Base-by-base conservation (phyloP, 23 red algal genomes). In the Cyanidium caldarium region DNA sequence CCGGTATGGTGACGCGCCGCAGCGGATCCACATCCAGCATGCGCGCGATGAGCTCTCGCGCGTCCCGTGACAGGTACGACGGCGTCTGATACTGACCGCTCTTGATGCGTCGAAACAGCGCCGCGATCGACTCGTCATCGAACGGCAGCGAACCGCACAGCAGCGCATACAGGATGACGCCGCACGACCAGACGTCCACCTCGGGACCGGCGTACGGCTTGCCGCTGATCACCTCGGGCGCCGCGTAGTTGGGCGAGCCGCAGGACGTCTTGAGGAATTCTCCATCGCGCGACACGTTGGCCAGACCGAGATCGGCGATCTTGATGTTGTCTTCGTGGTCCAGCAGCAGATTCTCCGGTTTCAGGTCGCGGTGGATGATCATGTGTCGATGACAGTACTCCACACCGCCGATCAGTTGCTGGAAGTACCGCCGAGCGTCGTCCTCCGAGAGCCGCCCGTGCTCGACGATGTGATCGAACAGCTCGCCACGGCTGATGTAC, bases 331-430 rank as follows among this genome's bases (percentile, higher is more conserved):
- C 66, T 45, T 88, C 38, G 25, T 84, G 79, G 68, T 96, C 91
- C 23, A 96, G 46, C 0, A 96, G 73, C 25, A 96, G 66, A 44
- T 96, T 96, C 67, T 96, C 91, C 0, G 91, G 91, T 56, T 96
- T 96, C 42, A 96, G 77, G 67, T 96, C 91, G 46, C 91, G 83
- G 38, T 96, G 91, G 15, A 83, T 83, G 65, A 96, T 72, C 83
- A 87, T 96, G 45, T 96, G 80, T 65, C 81, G 80, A 44, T 96
- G 91, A 68, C 91, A 96, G 71, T 96, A 88, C 42, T 96, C 91
- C 23, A 96, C 83, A 21, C 91, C 91, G 28, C 77, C 82, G 3
- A 96, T 88, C 41, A 96, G 86, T 66, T 96, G 91, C 68, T 96
- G 91, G 65, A 96, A 96, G 71, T 87, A 96, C 16, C 78, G 74